Evolutionary conservation across 768 basidiomycete genomes (phyloP), one percentile per base, ranked within the genome.

Genomic region (Termitomyces sp.): DNA sequence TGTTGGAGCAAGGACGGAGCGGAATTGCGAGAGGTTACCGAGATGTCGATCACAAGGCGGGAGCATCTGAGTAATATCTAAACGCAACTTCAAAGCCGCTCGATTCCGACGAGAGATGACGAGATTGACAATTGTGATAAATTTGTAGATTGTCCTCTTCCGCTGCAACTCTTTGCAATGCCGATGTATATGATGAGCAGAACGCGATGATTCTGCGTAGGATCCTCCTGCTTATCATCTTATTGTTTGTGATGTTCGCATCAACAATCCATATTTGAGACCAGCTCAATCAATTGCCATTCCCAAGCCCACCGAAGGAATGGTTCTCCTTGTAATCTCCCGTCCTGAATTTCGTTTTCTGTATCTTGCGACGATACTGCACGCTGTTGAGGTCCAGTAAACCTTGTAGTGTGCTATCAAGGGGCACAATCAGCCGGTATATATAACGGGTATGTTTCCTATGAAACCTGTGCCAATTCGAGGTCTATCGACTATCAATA

Each of bases 21-120:
- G 96, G 96, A 5, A 88, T 96, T 47, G 94, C 96, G 39, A 81
- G 88, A 60, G 92, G 90, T 10, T 98, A 98, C 69, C 80, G 80
- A 48, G 87, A 90, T 58, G 80, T 80, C 60, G 72, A 73, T 34
- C 59, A 59, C 42, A 55, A 57, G 2, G 29, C 8, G 12, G 54
- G 5, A 9, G 15, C 26, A n/a, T 26, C 20, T 9, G 24, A 47
- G 18, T 55, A 29, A 12, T 7, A 5, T 44, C 9, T 24, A 22
- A 24, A 24, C 22, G 4, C 22, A 42, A 16, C 20, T 22, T 12
- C 20, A 20, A n/a, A 41, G 39, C 13, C 42, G 3, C 41, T 20
- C 7, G 7, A n/a, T 18, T 12, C 20, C 41, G 10, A 42, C 9
- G 42, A 22, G 22, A 42, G 10, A 44, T 44, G 20, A 13, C 20